Base-by-base conservation (phyloP, 139 green algal species). In the Chlamydomonas applanata region DNA sequence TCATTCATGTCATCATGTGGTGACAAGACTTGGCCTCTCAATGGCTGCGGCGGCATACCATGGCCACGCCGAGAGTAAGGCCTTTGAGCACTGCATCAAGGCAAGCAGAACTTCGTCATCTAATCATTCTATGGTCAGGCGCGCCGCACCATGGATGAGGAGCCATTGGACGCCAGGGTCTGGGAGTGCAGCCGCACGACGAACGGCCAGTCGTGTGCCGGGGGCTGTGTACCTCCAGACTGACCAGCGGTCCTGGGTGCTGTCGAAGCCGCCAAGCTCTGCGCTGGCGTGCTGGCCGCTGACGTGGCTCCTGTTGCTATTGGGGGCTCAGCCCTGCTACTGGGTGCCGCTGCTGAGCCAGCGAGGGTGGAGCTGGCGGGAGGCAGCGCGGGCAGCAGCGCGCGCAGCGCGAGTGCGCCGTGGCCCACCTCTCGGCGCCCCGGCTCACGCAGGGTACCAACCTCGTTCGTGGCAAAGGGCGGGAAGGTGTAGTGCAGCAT, bases 131-230 rank as follows among this genome's bases (percentile, higher is more conserved):
- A n/a, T n/a, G n/a, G n/a, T n/a, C n/a, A n/a, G n/a, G n/a, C n/a
- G n/a, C n/a, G n/a, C n/a, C 59, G 29, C 45, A 80, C 74, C 82
- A 87, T 87, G 54, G 71, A 76, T 9, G 74, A 78, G 27, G 77
- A 83, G 45, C 91, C 90, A 56, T 92, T 82, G n/a, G 76, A 80
- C 0, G 68, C 59, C 29, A 94, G 77, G 0, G 85, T 86, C 32
- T 96, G 86, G 13, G 80, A 77, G 25, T 82, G 85, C 1, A 94
- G 19, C 2, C 87, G 75, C 34, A 94, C 68, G n/a, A 74, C 46
- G 60, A 93, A 96, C 27, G 89, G 85, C 72, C 92, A 92, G 4
- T 80, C 75, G 0, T 76, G 57, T 3, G 60, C 45, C 1, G 25
- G 4, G 1, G 79, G 79, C 76, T 89, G 78, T 29, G 86, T 22